Evolutionary conservation across 345 rosid genomes (phyloP).

Genomic region (Geranium brycei): DNA sequence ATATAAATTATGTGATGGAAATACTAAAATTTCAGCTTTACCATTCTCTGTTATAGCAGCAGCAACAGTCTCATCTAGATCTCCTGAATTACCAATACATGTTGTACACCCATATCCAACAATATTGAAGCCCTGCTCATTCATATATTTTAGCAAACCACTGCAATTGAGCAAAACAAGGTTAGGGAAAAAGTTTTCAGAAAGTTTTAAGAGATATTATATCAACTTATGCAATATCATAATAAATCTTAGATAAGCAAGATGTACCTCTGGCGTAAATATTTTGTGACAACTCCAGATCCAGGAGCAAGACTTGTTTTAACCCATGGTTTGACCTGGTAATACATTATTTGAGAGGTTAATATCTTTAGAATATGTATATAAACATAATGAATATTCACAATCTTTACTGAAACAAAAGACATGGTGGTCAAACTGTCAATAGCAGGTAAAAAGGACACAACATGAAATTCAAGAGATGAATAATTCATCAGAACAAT

Average conservation of each 20-base stretch:
- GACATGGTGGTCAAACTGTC: neutral
- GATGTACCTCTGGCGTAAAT: slow-evolving; percentile 57
- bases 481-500: slow-evolving; percentile 1
- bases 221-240: neutral
- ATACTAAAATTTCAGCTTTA: slow-evolving; percentile 11
- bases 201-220: neutral
- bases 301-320: slow-evolving; percentile 99
- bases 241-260: neutral
- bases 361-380: slow-evolving; percentile 2
- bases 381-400: neutral
- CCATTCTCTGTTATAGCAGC: slow-evolving; percentile 90
- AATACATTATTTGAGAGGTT: slow-evolving; percentile 11
- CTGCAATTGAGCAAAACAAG: slow-evolving; percentile 25
- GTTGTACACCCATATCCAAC: slow-evolving; percentile 99
- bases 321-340: slow-evolving; percentile 91
- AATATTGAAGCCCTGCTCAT: slow-evolving; percentile 82
- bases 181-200: neutral
- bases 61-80: slow-evolving; percentile 81
- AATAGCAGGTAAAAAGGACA: neutral
- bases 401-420: neutral
- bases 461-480: neutral
- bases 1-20: neutral
- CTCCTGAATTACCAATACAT: slow-evolving; percentile 97
- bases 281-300: slow-evolving; percentile 95
- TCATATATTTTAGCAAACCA: slow-evolving; percentile 78